A percentile compares a stretch with the other conserved stretches of the same genome.
Evolutionary conservation across 495 filamentous ascomycete genomes (phyloP).

Genomic region (Evansstolkia leycettana): DNA sequence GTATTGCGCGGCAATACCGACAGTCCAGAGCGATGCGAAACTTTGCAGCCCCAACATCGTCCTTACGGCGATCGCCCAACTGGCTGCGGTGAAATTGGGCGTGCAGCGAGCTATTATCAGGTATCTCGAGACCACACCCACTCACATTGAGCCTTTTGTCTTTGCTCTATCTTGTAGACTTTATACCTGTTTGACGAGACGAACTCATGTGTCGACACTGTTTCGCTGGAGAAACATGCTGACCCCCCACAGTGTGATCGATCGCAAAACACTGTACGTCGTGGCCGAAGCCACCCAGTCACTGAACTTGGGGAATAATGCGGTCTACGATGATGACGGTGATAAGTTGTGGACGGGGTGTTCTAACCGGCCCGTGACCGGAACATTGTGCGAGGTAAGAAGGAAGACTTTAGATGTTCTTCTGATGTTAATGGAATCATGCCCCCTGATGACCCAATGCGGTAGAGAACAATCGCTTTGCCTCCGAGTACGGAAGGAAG

Average conservation of each 20-base stretch:
- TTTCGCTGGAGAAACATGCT: too few relatives aligned
- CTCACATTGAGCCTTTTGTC: too few relatives aligned
- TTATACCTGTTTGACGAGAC: too few relatives aligned
- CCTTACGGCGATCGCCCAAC: constrained; percentile 26
- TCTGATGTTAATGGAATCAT: too few relatives aligned
- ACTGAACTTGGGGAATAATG: constrained; percentile 22
- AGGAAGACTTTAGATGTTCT: too few relatives aligned
- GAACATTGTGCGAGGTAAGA: constrained; percentile 25
- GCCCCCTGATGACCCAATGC: too few relatives aligned
- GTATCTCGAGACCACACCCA: constrained; percentile 9
- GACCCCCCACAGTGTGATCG: constrained; percentile 6
- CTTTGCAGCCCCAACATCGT: constrained; percentile 18
- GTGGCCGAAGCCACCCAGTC: constrained; percentile 37
- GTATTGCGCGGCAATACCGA: neutral
- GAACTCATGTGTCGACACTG: too few relatives aligned
- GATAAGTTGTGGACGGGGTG: constrained; percentile 37
- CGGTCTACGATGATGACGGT: constrained; percentile 17
- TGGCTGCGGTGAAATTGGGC: constrained; percentile 25
- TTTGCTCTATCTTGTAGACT: too few relatives aligned
- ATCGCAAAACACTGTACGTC: constrained; percentile 31
- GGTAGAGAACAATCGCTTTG: neutral
- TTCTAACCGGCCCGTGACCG: constrained; percentile 25
- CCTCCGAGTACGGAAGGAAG: constrained; percentile 2
- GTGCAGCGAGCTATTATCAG: constrained; percentile 31
- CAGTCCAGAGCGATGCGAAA: neutral